Conservation (phyloP, 2,329 filamentous ascomycete species). For the Sordariomycetes sp. region DNA sequence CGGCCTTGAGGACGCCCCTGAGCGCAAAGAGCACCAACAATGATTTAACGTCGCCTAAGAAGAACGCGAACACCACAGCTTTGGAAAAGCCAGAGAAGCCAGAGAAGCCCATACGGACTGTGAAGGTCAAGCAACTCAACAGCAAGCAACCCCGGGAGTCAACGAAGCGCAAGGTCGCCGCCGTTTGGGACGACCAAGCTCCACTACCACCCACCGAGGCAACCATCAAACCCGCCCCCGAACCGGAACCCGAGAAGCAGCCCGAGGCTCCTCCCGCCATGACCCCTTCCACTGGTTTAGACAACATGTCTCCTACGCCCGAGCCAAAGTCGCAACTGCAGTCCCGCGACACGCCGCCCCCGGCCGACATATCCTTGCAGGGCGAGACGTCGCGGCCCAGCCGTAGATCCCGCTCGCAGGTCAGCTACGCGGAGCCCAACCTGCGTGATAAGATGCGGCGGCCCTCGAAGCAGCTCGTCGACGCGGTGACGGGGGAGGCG, state of each 20-base stretch:
- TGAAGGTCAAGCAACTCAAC: slow-evolving; percentile 11
- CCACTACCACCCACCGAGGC: neutral
- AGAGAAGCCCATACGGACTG: slow-evolving; percentile 8
- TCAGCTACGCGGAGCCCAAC: slow-evolving; percentile 78
- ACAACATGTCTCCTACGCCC: slow-evolving; percentile 26
- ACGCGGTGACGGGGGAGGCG: slow-evolving; percentile 60
- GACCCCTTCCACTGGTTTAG: neutral
- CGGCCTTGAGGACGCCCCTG: slow-evolving; percentile 33
- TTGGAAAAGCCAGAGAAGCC: slow-evolving; percentile 1
- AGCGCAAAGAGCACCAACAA: slow-evolving; percentile 50
- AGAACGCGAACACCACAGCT: slow-evolving; percentile 30
- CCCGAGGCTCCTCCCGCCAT: neutral
- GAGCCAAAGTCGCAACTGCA: slow-evolving; percentile 17
- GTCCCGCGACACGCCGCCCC: slow-evolving; percentile 46
- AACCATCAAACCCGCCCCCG: slow-evolving; percentile 8
- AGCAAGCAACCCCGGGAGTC: neutral
- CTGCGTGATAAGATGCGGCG: slow-evolving; percentile 75
- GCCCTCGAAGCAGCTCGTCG: slow-evolving; percentile 64
- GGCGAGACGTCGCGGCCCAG: slow-evolving; percentile 53
- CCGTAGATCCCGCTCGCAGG: slow-evolving; percentile 53
- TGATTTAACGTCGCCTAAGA: slow-evolving; percentile 47
- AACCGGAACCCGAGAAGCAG: slow-evolving; percentile 8
- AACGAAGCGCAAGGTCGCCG: slow-evolving; percentile 15
- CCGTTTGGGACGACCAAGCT: slow-evolving; percentile 10
- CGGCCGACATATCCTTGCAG: slow-evolving; percentile 41